These are phyloP conservation scores for Crataegus laevigata DNA, from an alignment of 306 rosid genomes.

Conservation along the genomic window DNA sequence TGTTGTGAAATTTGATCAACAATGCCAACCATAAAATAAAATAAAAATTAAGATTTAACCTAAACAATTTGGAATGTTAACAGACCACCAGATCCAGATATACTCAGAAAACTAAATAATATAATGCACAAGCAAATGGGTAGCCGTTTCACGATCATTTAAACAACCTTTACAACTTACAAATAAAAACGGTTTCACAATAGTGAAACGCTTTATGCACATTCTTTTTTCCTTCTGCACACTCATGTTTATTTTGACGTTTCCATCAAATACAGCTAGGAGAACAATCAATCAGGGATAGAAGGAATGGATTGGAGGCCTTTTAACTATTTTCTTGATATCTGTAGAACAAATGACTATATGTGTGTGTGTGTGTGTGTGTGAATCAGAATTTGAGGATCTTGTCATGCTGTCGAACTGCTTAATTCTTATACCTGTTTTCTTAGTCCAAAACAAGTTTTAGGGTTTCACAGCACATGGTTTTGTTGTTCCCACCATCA, in stretches of 20 bases:
- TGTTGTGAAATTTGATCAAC: background rate
- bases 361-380: no score
- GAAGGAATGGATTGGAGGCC: no score
- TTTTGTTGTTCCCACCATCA: background rate
- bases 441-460: background rate
- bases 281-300: no score
- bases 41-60: background rate
- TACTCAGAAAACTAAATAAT: no score
- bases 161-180: background rate
- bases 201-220: no score
- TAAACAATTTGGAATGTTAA: background rate
- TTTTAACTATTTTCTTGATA: no score
- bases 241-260: no score
- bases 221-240: no score
- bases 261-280: no score
- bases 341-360: no score
- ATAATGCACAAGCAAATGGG: background rate
- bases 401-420: background rate
- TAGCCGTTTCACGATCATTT: background rate
- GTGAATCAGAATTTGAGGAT: conserved; percentile 1
- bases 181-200: no score
- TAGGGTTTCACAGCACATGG: background rate
- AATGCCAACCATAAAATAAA: background rate
- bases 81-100: background rate
- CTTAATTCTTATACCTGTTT: background rate